Conservation (phyloP, 805 yeast species). For the Suhomyces sp. region DNA sequence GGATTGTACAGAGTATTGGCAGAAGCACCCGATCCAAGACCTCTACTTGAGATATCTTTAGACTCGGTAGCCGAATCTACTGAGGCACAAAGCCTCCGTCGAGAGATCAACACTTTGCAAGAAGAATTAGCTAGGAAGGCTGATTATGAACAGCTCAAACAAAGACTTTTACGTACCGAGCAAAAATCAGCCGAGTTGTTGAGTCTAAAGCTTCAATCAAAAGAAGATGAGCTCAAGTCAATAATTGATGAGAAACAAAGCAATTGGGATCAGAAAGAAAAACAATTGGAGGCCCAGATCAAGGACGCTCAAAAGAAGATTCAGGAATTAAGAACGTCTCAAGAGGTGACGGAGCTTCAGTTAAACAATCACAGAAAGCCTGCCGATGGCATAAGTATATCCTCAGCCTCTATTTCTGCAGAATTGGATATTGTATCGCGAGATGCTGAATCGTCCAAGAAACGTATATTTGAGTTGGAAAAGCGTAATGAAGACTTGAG, state of each 20-base stretch:
- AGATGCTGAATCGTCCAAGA: constrained; percentile 70
- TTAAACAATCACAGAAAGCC: constrained; percentile 37
- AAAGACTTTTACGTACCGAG: constrained; percentile 58
- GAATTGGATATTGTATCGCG: constrained; percentile 67
- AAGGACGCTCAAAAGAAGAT: constrained; percentile 52
- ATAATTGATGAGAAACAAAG: constrained; percentile 69
- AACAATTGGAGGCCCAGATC: constrained; percentile 48
- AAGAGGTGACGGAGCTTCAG: constrained; percentile 63
- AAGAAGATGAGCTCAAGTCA: constrained; percentile 70
- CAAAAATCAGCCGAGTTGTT: constrained; percentile 56
- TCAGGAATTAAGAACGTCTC: constrained; percentile 61
- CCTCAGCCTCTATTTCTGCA: constrained; percentile 38
- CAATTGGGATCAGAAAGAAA: constrained; percentile 63
- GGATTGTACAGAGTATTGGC: constrained; percentile 71
- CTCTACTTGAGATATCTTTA: constrained; percentile 67
- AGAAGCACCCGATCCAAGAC: constrained; percentile 92
- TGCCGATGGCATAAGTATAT: constrained; percentile 16
- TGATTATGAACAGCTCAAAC: constrained; percentile 75
- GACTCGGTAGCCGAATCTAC: constrained; percentile 57
- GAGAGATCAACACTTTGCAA: constrained; percentile 49
- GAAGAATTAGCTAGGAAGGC: constrained; percentile 63
- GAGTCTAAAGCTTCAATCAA: constrained; percentile 56
- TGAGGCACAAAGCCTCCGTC: constrained; percentile 50
- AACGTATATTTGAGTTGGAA: constrained; percentile 68
- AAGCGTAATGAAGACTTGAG: constrained; percentile 73